phyloP scores from a whole-genome alignment of 1,284 basidiomycete genomes.

The Macrocystidia cucumis region DNA sequence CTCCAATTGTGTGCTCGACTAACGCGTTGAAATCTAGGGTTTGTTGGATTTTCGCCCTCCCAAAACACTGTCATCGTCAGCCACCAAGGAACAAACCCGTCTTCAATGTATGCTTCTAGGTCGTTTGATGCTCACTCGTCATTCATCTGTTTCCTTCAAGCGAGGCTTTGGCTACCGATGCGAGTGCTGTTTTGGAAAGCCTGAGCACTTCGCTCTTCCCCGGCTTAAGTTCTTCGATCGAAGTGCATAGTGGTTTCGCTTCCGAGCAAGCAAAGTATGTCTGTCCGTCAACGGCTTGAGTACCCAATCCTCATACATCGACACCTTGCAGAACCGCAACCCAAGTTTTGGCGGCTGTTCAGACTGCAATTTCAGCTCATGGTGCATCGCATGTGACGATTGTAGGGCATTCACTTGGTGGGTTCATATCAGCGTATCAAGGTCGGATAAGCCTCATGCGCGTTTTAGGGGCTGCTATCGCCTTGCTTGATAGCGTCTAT shows the following conservation, averaged over 20 bases:
- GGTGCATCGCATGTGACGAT: conserved; percentile 16
- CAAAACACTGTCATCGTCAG: conserved; percentile 27
- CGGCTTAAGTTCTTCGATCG: conserved; percentile 25
- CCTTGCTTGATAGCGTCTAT: conserved; percentile 27
- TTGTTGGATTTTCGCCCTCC: conserved; percentile 26
- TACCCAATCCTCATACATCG: conserved; percentile 6
- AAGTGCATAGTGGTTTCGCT: conserved; percentile 34
- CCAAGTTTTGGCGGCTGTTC: conserved; percentile 16
- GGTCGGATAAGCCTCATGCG: neutral
- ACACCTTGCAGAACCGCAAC: conserved; percentile 15
- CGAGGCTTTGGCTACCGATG: conserved; percentile 29
- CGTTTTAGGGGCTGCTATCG: conserved; percentile 34
- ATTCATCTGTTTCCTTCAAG: conserved; percentile 13
- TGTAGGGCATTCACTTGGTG: conserved; percentile 48
- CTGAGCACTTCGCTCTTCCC: conserved; percentile 36
- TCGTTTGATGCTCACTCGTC: neutral
- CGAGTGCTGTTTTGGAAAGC: conserved; percentile 18
- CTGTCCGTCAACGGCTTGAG: neutral
- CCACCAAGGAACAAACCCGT: conserved; percentile 33
- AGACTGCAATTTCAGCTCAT: conserved; percentile 14
- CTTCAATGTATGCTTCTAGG: conserved; percentile 9
- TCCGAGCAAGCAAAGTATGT: conserved; percentile 28
- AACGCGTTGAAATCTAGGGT: conserved; percentile 20
- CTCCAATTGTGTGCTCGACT: neutral
- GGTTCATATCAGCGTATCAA: neutral